A percentile compares a stretch with the other conserved stretches of the same genome.
Conservation (phyloP, 2,329 filamentous ascomycete genomes). For the Fusarium vanettenii region DNA sequence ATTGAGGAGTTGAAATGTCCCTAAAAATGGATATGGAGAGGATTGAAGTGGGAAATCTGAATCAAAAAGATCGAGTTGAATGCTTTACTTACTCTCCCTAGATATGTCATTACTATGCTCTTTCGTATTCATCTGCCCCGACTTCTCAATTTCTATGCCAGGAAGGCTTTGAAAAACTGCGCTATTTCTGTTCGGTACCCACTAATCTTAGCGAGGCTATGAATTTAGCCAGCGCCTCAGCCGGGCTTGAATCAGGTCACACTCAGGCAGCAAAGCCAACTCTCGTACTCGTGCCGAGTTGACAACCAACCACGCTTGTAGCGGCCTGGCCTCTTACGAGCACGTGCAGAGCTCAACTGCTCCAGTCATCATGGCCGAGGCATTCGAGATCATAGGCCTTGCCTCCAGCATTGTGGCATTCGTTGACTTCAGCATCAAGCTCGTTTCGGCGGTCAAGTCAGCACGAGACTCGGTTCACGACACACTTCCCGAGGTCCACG, state of each 20-base stretch:
- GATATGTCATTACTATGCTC: not conserved
- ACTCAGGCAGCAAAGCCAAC: not conserved
- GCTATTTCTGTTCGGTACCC: not conserved
- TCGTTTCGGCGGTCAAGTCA: not conserved
- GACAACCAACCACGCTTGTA: not conserved
- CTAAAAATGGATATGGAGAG: not conserved
- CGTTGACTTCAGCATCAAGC: not conserved
- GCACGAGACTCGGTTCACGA: not conserved
- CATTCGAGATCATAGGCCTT: not conserved
- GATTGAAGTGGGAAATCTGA: not conserved
- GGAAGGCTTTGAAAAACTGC: not conserved
- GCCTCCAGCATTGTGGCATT: not conserved
- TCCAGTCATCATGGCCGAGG: not conserved
- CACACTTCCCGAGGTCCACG: not conserved
- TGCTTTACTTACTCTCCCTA: not conserved
- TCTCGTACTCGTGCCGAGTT: not conserved
- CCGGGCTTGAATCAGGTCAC: not conserved
- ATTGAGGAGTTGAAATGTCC: not conserved
- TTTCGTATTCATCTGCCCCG: not conserved
- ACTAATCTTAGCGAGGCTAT: not conserved
- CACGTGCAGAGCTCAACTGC: not conserved
- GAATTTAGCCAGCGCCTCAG: not conserved
- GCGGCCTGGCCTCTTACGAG: not conserved
- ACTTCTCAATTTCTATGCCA: not conserved
- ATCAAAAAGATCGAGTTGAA: too few species aligned